These are phyloP conservation scores for Chenopodium album DNA, from an alignment of 148 eudicot species.

Conservation along the genomic window DNA sequence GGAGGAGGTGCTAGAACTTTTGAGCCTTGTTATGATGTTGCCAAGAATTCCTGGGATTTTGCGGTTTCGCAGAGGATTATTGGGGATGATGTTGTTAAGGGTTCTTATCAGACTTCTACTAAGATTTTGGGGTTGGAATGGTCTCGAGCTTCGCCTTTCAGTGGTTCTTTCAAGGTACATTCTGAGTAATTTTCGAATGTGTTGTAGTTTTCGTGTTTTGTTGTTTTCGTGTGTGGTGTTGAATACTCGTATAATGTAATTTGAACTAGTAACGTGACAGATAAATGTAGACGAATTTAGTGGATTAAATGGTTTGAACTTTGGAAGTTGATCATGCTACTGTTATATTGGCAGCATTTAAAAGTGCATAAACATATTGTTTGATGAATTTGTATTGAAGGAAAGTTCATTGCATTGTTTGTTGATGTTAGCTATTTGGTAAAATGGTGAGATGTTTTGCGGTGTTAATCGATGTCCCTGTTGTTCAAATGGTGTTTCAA, in stretches of 20 bases:
- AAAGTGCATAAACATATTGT: too few species aligned
- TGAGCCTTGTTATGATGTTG: slow-evolving; percentile 62
- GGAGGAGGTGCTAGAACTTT: slow-evolving; percentile 39
- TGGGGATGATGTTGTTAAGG: slow-evolving; percentile 46
- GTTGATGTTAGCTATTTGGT: neutral
- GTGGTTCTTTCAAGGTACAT: slow-evolving; percentile 56
- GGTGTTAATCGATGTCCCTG: neutral
- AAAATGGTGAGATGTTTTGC: neutral
- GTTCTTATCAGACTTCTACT: slow-evolving; percentile 48
- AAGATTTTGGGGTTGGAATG: slow-evolving; percentile 44
- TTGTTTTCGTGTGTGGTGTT: neutral
- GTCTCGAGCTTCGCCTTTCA: slow-evolving; percentile 35
- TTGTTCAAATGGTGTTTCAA: neutral
- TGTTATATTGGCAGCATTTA: too few species aligned
- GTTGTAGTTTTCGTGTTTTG: neutral
- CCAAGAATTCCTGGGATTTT: slow-evolving; percentile 52
- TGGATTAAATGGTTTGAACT: too few species aligned
- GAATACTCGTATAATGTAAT: too few species aligned
- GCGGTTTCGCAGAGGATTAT: slow-evolving; percentile 40
- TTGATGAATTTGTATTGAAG: too few species aligned
- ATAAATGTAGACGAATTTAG: too few species aligned
- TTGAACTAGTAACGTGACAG: too few species aligned
- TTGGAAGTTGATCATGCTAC: neutral
- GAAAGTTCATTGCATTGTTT: neutral
- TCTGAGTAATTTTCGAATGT: neutral